phyloP scores from a whole-genome alignment of 2,329 filamentous ascomycete species.

The Ophiobolus disseminans region DNA sequence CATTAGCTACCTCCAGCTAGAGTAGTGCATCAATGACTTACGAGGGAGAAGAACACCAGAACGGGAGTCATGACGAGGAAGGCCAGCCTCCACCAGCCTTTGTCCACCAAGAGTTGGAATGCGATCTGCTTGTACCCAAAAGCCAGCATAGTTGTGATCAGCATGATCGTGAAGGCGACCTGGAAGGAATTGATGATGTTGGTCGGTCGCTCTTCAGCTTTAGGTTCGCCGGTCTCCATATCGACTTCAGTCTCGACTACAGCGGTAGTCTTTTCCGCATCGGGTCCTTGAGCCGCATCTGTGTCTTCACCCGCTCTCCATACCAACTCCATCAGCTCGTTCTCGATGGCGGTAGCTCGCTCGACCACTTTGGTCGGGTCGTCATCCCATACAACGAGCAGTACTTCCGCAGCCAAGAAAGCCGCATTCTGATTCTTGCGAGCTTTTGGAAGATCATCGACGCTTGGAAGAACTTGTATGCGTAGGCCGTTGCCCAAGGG shows the following conservation, averaged over 20 bases:
- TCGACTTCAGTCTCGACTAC: constrained; percentile 63
- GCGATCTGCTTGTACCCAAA: constrained; percentile 74
- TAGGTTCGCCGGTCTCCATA: constrained; percentile 72
- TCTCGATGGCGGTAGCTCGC: constrained; percentile 75
- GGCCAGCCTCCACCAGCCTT: constrained; percentile 49
- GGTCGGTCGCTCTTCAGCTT: constrained; percentile 69
- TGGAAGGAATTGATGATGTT: constrained; percentile 74
- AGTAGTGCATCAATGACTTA: constrained; percentile 32
- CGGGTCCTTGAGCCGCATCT: constrained; percentile 53
- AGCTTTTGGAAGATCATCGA: constrained; percentile 64
- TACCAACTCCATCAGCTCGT: constrained; percentile 76
- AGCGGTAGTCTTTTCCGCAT: constrained; percentile 66
- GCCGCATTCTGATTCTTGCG: constrained; percentile 83
- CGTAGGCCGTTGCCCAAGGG: constrained; percentile 77
- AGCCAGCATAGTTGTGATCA: constrained; percentile 72
- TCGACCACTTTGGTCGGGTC: constrained; percentile 74
- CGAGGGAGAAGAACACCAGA: constrained; percentile 66
- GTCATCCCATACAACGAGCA: constrained; percentile 84
- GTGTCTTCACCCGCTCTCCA: constrained; percentile 60
- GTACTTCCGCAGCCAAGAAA: constrained; percentile 73
- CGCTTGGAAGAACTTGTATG: constrained; percentile 68
- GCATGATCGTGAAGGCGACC: constrained; percentile 69
- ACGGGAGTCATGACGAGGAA: constrained; percentile 61
- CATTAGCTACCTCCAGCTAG: constrained; percentile 2
- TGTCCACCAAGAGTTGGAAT: constrained; percentile 71